phyloP scores from a whole-genome alignment of 306 rosid genomes.

The Quercus cerris region DNA sequence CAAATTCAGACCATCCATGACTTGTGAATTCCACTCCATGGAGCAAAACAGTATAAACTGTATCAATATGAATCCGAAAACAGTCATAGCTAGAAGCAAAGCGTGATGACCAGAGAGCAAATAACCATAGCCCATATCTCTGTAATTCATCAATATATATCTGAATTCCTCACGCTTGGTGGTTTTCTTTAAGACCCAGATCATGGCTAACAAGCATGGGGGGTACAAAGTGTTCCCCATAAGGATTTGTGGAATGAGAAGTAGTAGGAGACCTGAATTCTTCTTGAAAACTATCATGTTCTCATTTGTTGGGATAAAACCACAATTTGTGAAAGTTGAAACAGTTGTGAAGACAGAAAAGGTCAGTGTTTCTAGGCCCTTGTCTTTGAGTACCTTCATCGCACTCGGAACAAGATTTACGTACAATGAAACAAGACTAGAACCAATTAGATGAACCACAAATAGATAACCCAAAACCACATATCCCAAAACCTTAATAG shows the following conservation, averaged over 20 bases:
- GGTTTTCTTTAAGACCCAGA: conserved; percentile 36
- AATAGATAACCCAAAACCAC: conserved; percentile 34
- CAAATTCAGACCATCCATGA: too few relatives aligned
- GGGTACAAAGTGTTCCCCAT: conserved; percentile 68
- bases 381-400: conserved; percentile 20
- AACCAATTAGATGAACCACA: conserved; percentile 25
- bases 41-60: too few relatives aligned
- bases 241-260: conserved; percentile 36
- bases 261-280: conserved; percentile 41
- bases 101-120: too few relatives aligned
- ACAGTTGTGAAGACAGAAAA: conserved; percentile 55
- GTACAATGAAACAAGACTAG: conserved; percentile 24
- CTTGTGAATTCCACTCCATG: too few relatives aligned
- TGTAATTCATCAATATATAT: too few relatives aligned
- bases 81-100: too few relatives aligned
- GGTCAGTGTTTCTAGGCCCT: conserved; percentile 36
- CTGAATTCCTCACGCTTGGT: conserved; percentile 39
- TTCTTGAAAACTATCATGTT: conserved; percentile 10
- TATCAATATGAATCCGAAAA: too few relatives aligned
- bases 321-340: conserved; percentile 67
- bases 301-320: conserved; percentile 78
- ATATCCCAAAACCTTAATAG: conserved; percentile 12
- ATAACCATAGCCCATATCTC: too few relatives aligned
- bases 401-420: conserved; percentile 29
- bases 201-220: conserved; percentile 33